Conservation (phyloP, 139 green algal genomes). For the Marvania coccoides region DNA sequence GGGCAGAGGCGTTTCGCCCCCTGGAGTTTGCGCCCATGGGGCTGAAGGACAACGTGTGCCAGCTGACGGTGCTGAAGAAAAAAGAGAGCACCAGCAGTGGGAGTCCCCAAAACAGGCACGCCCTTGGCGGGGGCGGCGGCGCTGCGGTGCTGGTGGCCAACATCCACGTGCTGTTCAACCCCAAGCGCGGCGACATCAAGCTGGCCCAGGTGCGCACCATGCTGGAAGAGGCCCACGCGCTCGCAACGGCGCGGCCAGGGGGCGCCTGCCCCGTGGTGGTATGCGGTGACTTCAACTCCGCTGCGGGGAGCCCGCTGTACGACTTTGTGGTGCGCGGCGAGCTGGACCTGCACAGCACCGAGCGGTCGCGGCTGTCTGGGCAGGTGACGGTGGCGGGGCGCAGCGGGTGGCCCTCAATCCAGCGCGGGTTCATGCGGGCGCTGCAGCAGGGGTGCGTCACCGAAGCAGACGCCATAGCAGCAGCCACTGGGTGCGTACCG, state of each 20-base stretch:
- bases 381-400: conserved; percentile 18
- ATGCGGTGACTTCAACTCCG: conserved; percentile 64
- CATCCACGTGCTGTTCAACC: conserved; percentile 86
- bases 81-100: conserved; percentile 1
- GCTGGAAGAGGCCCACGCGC: conserved; percentile 24
- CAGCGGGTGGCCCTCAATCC: background rate
- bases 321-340: conserved; percentile 30
- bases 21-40: conserved; percentile 44
- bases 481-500: background rate
- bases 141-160: conserved; percentile 59
- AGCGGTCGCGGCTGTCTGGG: conserved; percentile 33
- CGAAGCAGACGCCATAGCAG: background rate
- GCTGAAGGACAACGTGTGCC: conserved; percentile 75
- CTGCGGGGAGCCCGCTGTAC: conserved; percentile 44
- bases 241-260: background rate
- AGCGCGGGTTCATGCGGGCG: background rate
- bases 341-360: conserved; percentile 30
- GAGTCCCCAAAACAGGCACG: conserved; percentile 6
- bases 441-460: conserved; percentile 1
- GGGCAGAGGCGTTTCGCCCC: background rate
- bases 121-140: background rate
- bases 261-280: conserved; percentile 10
- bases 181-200: conserved; percentile 73
- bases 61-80: conserved; percentile 28
- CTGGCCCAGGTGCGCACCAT: conserved; percentile 53